phyloP scores from a whole-genome alignment of 1,284 basidiomycete genomes.

The Cutaneotrichosporon sp. region DNA sequence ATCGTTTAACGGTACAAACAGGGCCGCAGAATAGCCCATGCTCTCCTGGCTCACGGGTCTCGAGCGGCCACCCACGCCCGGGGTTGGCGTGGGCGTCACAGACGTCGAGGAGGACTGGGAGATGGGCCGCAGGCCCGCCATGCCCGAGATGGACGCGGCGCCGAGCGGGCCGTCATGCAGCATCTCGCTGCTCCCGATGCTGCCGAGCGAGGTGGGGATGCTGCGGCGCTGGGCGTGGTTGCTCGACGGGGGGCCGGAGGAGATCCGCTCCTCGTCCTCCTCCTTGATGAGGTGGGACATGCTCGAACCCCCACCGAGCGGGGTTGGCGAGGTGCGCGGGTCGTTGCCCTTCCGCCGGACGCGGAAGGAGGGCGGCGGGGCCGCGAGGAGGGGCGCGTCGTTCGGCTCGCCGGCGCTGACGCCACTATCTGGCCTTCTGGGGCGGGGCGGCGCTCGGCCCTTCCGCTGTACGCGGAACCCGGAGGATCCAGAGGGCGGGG shows the following conservation, averaged over 20 bases:
- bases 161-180: background rate
- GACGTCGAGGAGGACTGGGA: background rate
- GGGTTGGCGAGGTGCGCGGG: background rate
- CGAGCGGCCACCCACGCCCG: background rate
- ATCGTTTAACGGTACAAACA: slow-evolving; percentile 7
- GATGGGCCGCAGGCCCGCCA: background rate
- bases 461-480: slow-evolving; percentile 12
- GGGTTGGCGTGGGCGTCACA: background rate
- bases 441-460: background rate
- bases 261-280: slow-evolving; percentile 1
- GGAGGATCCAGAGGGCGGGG: background rate
- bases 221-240: background rate
- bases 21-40: slow-evolving; percentile 1
- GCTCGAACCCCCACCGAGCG: background rate
- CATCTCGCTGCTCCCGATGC: background rate
- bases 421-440: background rate
- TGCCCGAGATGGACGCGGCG: background rate
- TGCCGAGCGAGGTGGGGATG: background rate
- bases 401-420: background rate
- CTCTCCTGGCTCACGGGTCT: background rate
- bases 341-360: slow-evolving; percentile 2
- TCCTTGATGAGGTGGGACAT: background rate
- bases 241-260: background rate
- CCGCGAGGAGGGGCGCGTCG: background rate
- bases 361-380: slow-evolving; percentile 1